Conservation (phyloP, 768 basidiomycete genomes). For the Pisolithus sp. region DNA sequence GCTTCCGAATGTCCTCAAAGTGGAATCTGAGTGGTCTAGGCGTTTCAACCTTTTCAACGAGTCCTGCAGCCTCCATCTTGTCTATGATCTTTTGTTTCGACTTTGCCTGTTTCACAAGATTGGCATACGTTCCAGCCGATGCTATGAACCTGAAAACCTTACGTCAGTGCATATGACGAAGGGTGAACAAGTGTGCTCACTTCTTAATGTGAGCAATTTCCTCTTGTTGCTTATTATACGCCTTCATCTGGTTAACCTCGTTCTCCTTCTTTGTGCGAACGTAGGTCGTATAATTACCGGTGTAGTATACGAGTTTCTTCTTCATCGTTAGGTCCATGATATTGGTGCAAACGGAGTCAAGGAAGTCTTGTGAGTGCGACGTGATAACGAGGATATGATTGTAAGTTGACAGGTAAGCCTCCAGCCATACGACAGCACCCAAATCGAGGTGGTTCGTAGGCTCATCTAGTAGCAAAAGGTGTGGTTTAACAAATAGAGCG, state of each 20-base stretch:
- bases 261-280: slow-evolving; percentile 95
- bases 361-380: slow-evolving; percentile 98
- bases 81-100: slow-evolving; percentile 99
- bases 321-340: slow-evolving; percentile 92
- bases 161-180: slow-evolving; percentile 6
- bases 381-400: slow-evolving; percentile 98
- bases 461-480: slow-evolving; percentile 90
- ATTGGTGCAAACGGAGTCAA: slow-evolving; percentile 96
- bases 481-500: slow-evolving; percentile 94
- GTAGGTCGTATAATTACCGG: slow-evolving; percentile 96
- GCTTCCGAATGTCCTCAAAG: slow-evolving; percentile 90
- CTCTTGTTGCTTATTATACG: slow-evolving; percentile 96
- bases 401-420: slow-evolving; percentile 96
- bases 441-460: slow-evolving; percentile 92
- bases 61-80: slow-evolving; percentile 99
- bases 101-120: slow-evolving; percentile 97
- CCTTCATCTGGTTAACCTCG: slow-evolving; percentile 99
- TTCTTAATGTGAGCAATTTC: slow-evolving; percentile 98
- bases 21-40: slow-evolving; percentile 79
- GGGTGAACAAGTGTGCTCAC: slow-evolving; percentile 36
- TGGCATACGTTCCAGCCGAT: slow-evolving; percentile 99
- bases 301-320: slow-evolving; percentile 92
- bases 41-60: slow-evolving; percentile 85
- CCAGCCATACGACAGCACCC: slow-evolving; percentile 97
- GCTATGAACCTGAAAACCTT: slow-evolving; percentile 73